Percentiles rank a stretch among this genome's conserved stretches.
phyloP scores from a whole-genome alignment of 768 basidiomycete genomes.

The Hypholoma fasciculare region DNA sequence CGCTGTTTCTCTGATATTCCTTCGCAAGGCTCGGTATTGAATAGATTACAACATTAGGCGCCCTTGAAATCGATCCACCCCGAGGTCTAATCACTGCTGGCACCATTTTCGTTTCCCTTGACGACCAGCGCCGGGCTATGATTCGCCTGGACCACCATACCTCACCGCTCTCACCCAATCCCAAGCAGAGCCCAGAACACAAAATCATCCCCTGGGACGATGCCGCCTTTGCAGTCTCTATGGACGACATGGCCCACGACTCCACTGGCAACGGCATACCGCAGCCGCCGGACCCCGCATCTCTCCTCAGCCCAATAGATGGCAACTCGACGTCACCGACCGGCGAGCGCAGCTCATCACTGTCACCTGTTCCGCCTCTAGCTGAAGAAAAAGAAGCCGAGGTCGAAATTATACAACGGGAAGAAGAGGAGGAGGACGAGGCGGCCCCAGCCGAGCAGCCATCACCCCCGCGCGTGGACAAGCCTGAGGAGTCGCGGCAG shows the following conservation, averaged over 20 bases:
- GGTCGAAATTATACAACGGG: constrained; percentile 30
- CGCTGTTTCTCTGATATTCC: constrained; percentile 15
- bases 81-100: constrained; percentile 3
- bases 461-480: constrained; percentile 19
- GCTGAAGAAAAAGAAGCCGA: constrained; percentile 34
- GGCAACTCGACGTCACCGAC: constrained; percentile 21
- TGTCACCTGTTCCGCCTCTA: constrained; percentile 50
- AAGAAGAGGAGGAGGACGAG: constrained; percentile 39
- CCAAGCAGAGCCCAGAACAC: constrained; percentile 12
- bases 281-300: constrained; percentile 23
- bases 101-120: constrained; percentile 10
- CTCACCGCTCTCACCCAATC: constrained; percentile 5
- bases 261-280: neutral
- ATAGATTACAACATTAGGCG: constrained; percentile 5
- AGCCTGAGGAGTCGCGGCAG: constrained; percentile 43
- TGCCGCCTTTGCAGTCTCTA: constrained; percentile 2
- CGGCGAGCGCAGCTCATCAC: constrained; percentile 51
- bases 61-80: neutral
- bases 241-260: neutral
- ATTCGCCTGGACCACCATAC: constrained; percentile 22
- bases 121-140: constrained; percentile 27
- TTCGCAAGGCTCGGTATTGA: constrained; percentile 4
- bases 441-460: constrained; percentile 7
- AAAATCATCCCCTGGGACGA: constrained; percentile 11
- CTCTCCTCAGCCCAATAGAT: constrained; percentile 18